Evolutionary conservation across 257 asterid genomes (phyloP).

Genomic region (Solanum lycopersicoides): DNA sequence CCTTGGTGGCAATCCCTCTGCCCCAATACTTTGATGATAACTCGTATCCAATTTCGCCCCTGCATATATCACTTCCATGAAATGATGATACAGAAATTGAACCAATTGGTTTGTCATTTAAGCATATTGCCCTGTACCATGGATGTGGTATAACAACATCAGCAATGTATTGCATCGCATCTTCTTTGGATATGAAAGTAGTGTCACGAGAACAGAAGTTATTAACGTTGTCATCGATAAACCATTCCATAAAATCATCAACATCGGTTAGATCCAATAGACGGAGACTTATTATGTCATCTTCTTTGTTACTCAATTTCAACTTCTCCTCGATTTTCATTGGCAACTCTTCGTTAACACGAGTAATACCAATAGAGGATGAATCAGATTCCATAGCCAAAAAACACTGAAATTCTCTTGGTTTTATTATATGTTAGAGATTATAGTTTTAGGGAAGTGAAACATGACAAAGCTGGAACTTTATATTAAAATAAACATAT

Average conservation of each 20-base stretch:
- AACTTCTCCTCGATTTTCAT: neutral
- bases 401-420: neutral
- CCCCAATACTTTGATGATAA: constrained; percentile 70
- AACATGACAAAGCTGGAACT: neutral
- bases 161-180: constrained; percentile 19
- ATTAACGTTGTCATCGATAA: constrained; percentile 46
- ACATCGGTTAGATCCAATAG: constrained; percentile 32
- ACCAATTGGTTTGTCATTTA: constrained; percentile 39
- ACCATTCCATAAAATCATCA: constrained; percentile 47
- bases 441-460: neutral
- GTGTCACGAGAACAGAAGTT: constrained; percentile 36
- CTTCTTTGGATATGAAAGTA: constrained; percentile 29
- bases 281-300: constrained; percentile 34
- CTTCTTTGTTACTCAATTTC: neutral
- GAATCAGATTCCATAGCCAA: neutral
- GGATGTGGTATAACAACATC: constrained; percentile 27
- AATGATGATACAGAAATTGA: constrained; percentile 31
- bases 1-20: constrained; percentile 56
- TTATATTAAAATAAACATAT: too few relatives aligned
- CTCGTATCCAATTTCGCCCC: constrained; percentile 62
- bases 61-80: constrained; percentile 23
- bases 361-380: neutral
- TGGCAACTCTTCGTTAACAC: neutral
- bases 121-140: constrained; percentile 51
- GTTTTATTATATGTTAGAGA: neutral